A percentile compares a stretch with the other conserved stretches of the same genome.
phyloP scores from a whole-genome alignment of 2,329 filamentous ascomycete species.

The Zymoseptoria crescenta region DNA sequence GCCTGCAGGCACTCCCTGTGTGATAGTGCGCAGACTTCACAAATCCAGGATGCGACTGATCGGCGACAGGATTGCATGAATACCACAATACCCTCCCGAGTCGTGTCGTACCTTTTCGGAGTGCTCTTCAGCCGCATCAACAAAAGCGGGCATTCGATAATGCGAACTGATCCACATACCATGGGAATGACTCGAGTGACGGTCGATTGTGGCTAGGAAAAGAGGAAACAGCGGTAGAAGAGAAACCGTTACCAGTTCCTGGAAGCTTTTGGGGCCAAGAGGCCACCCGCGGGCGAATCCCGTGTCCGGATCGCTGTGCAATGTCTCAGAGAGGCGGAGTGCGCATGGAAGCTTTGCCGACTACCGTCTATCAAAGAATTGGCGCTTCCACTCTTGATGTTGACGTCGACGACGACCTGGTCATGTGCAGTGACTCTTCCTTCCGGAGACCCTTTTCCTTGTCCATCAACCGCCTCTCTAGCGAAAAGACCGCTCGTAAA shows the following conservation, averaged over 20 bases:
- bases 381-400: not conserved
- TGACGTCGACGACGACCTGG: conserved; percentile 9
- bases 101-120: not conserved
- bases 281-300: not conserved
- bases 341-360: not conserved
- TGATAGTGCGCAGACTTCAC: not conserved
- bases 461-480: conserved; percentile 40
- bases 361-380: not conserved
- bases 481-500: conserved; percentile 42
- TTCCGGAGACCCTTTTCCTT: conserved; percentile 27
- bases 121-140: not conserved
- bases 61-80: not conserved
- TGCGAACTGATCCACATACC: not conserved
- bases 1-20: not conserved
- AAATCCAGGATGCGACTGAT: not conserved
- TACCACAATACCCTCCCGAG: not conserved
- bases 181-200: not conserved
- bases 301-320: not conserved
- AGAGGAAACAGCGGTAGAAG: not conserved
- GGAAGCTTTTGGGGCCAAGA: not conserved
- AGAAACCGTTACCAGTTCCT: not conserved
- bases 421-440: not conserved
- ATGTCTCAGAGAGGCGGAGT: not conserved
- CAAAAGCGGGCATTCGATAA: not conserved
- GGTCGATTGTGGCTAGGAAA: not conserved